phyloP scores from a whole-genome alignment of 2,329 filamentous ascomycete genomes.

The Talaromyces verruculosus region DNA sequence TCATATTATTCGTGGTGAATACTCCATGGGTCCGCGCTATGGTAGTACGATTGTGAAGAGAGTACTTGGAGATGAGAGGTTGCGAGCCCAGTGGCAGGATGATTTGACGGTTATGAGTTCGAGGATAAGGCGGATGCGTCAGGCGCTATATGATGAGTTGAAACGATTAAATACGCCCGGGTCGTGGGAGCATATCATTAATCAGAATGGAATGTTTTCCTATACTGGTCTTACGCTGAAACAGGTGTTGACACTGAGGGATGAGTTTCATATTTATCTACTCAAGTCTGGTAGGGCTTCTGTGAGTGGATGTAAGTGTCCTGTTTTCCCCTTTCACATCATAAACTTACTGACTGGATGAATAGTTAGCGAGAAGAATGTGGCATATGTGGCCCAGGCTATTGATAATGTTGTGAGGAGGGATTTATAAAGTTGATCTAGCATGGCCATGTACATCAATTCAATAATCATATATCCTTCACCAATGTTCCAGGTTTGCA shows the following conservation, averaged over 20 bases:
- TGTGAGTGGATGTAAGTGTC: constrained; percentile 40
- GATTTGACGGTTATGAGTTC: constrained; percentile 90
- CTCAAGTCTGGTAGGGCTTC: constrained; percentile 43
- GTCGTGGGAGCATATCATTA: constrained; percentile 95
- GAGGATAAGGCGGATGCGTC: constrained; percentile 88
- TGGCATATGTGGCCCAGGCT: constrained; percentile 41
- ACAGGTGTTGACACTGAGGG: constrained; percentile 45
- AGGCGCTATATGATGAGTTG: constrained; percentile 73
- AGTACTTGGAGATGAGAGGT: constrained; percentile 72
- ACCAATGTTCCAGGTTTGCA: background rate
- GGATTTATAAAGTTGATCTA: constrained; percentile 22
- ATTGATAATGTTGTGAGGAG: constrained; percentile 42
- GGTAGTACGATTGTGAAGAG: constrained; percentile 81
- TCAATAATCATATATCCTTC: background rate
- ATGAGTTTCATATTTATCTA: constrained; percentile 47
- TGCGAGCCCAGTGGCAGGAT: constrained; percentile 86
- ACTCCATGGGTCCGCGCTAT: constrained; percentile 67
- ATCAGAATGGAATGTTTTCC: constrained; percentile 88
- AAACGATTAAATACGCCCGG: constrained; percentile 83
- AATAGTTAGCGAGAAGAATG: constrained; percentile 42
- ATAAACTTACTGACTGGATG: background rate
- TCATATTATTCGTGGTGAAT: constrained; percentile 42
- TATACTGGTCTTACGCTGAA: constrained; percentile 58
- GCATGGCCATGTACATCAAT: background rate
- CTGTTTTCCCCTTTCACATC: background rate